Evolutionary conservation across 1,284 basidiomycete species (phyloP), one percentile per base, ranked within the genome.

Genomic region (Ganoderma resinaceum): DNA sequence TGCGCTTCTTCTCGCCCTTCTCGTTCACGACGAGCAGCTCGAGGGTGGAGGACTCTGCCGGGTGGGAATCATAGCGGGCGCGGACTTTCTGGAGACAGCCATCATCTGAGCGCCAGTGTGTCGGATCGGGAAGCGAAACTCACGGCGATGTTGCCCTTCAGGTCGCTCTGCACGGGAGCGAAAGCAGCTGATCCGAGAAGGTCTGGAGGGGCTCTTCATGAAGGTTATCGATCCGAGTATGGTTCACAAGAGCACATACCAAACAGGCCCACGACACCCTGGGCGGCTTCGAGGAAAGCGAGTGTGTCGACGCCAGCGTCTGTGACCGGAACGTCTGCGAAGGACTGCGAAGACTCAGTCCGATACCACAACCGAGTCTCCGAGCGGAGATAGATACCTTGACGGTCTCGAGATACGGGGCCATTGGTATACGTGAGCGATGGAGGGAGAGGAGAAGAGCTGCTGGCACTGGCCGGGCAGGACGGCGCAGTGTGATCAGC

Each of bases 111-210:
- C 37, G 37, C n/a, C 23, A 40, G 23, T 38, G 8, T 3, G n/a
- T 42, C n/a, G 9, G 18, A 42, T 38, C 16, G 37, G 35, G 31
- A 52, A 62, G 46, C 12, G 20, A 46, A 49, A 75, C 91, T 78
- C 76, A 97, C 96, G 66, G 85, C 84, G 80, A 99, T 98, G 83
- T 99, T 99, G 33, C 96, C 95, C 69, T 89, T 94, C 75, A 99
- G 80, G 82, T 99, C 98, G 73, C 81, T 88, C 81, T 96, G 91
- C 8, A 99, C 97, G 31, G 93, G 85, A 2, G 83, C 75, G 79
- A 99, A 99, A 0, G 97, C 95, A 4, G 93, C 82, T 73, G 94
- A 95, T 70, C 94, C 93, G 62, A 99, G 91, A 29, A 98, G 85
- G 84, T 96, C 97, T 96, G 73, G 18, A 31, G 33, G 7, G 11